Evolutionary conservation across 2,329 filamentous ascomycete species (phyloP).

Genomic region (Sclerotinia sclerotiorum): DNA sequence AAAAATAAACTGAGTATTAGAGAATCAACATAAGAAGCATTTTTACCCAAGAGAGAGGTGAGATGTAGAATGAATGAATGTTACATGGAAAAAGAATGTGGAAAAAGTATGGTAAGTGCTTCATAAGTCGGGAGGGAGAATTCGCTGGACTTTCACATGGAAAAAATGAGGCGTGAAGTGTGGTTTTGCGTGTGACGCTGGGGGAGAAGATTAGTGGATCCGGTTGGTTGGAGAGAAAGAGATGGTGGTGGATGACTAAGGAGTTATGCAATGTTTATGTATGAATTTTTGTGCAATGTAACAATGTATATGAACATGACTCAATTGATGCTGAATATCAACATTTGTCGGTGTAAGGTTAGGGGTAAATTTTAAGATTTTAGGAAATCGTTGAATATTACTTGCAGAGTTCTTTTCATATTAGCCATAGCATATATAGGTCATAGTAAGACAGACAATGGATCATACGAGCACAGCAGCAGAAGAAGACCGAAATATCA

Average conservation of each 20-base stretch:
- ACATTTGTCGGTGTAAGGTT: too few species aligned
- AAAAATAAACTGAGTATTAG: neutral
- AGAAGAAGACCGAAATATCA: neutral
- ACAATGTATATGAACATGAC: too few species aligned
- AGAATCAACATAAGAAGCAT: neutral
- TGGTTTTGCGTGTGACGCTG: neutral
- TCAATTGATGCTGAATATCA: too few species aligned
- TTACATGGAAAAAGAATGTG: neutral
- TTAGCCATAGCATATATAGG: neutral
- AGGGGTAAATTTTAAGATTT: neutral
- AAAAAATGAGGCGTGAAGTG: neutral
- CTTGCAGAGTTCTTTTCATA: neutral
- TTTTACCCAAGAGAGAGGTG: constrained; percentile 5
- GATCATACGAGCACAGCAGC: neutral
- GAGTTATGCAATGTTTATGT: neutral
- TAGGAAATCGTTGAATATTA: neutral
- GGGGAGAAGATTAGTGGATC: neutral
- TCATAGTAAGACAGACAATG: too few species aligned
- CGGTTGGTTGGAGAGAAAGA: neutral
- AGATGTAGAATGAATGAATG: constrained; percentile 3
- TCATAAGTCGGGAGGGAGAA: neutral
- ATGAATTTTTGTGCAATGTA: too few species aligned
- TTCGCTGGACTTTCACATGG: constrained; percentile 7
- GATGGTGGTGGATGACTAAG: neutral
- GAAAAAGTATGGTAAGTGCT: neutral